Conservation (phyloP, 345 rosid genomes). For the Citropsis articulata region DNA sequence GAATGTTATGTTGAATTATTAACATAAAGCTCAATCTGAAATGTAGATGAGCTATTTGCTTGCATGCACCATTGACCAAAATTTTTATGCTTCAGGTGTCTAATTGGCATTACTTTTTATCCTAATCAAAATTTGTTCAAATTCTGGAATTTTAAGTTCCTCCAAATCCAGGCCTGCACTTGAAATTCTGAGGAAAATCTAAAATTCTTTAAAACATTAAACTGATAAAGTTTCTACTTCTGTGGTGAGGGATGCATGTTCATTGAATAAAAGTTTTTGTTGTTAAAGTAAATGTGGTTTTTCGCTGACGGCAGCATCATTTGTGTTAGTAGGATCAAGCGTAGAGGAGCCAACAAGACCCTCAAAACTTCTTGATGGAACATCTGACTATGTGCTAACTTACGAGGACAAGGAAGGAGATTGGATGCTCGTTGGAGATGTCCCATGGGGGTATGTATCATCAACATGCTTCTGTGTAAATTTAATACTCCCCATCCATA, state of each 20-base stretch:
- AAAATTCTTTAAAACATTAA: background rate
- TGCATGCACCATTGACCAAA: background rate
- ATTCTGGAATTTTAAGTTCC: background rate
- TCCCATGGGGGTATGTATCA: slow-evolving; percentile 82
- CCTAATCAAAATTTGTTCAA: background rate
- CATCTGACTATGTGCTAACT: slow-evolving; percentile 73
- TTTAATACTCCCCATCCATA: too few species aligned
- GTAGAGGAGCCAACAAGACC: slow-evolving; percentile 36
- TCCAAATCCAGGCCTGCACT: background rate
- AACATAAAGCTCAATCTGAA: background rate
- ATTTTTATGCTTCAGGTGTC: background rate
- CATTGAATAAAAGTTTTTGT: background rate
- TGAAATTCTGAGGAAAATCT: background rate
- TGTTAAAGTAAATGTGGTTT: background rate
- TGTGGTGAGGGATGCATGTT: background rate
- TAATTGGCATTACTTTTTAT: background rate
- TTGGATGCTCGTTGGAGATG: slow-evolving; percentile 99
- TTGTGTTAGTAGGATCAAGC: slow-evolving; percentile 32
- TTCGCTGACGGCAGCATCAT: slow-evolving; percentile 9
- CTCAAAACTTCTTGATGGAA: slow-evolving; percentile 60
- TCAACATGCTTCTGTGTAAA: background rate
- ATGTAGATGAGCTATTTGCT: background rate
- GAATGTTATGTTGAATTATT: background rate
- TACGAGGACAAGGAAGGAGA: slow-evolving; percentile 98
- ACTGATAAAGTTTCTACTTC: background rate